Percentiles rank a stretch among this genome's conserved stretches.
These are phyloP conservation scores for Fusarium penzigii DNA, from an alignment of 2,329 filamentous ascomycete species.

Conservation along the genomic window DNA sequence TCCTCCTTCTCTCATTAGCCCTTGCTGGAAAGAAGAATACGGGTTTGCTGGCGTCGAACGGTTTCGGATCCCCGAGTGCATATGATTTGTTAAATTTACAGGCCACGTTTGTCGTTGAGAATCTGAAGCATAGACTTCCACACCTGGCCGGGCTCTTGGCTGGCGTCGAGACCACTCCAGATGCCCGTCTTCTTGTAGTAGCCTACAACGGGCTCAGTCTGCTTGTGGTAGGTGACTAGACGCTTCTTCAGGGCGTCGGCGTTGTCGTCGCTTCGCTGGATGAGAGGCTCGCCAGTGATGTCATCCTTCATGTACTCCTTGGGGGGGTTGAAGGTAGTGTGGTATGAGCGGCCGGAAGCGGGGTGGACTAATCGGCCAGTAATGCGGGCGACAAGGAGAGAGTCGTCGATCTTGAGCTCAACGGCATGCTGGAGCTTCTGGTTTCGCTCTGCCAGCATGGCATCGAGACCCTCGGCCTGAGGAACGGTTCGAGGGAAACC, in stretches of 20 bases:
- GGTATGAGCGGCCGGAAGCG: slow-evolving; percentile 93
- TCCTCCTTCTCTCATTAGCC: slow-evolving; percentile 24
- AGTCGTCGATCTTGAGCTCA: slow-evolving; percentile 95
- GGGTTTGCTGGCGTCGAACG: slow-evolving; percentile 32
- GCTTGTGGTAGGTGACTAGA: slow-evolving; percentile 86
- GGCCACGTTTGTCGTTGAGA: slow-evolving; percentile 58
- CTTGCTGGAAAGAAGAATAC: neutral
- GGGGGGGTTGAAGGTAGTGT: slow-evolving; percentile 98
- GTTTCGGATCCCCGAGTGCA: slow-evolving; percentile 14
- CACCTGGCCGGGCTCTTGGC: slow-evolving; percentile 91
- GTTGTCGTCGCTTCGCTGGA: slow-evolving; percentile 97
- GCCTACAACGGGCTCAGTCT: slow-evolving; percentile 87
- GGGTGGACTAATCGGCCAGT: slow-evolving; percentile 95
- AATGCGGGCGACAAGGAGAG: slow-evolving; percentile 90
- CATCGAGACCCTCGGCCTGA: slow-evolving; percentile 91
- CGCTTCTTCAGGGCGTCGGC: slow-evolving; percentile 95
- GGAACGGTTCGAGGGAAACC: slow-evolving; percentile 96
- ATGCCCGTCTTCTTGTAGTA: slow-evolving; percentile 99
- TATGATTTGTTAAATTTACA: slow-evolving; percentile 30
- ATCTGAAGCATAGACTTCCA: slow-evolving; percentile 91
- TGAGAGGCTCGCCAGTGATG: slow-evolving; percentile 91
- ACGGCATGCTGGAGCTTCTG: slow-evolving; percentile 92
- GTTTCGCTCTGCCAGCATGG: slow-evolving; percentile 77
- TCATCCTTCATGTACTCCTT: slow-evolving; percentile 95
- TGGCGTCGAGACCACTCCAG: slow-evolving; percentile 94